Evolutionary conservation across 1,139 yeast genomes (phyloP), one percentile per base, ranked within the genome.

Genomic region (Hemisphaericaspora xylanilytica): DNA sequence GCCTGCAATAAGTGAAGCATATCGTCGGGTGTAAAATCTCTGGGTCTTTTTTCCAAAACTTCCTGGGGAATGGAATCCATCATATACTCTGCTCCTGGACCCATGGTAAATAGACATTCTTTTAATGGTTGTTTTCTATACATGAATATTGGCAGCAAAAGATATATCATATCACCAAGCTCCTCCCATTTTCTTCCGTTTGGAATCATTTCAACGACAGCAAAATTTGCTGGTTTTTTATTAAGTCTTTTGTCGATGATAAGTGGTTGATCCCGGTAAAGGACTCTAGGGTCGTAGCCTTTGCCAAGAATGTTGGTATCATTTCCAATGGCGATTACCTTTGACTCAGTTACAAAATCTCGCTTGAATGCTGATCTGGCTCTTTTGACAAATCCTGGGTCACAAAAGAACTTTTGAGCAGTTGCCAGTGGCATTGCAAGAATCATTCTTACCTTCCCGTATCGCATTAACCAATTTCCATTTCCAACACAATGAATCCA

Each of bases 41-140:
- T 59, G 0, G 85, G 77, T 3, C 58, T 53, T 44, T 70, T 75
- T 9, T 72, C 55, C 40, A 78, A 51, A 3, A 81, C 41, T 0
- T 57, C 60, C 7, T 45, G 37, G 3, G 73, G 66, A 6, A 73
- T 55, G 2, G 40, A 28, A 11, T 62, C 56, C 0, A 48, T 45
- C 39, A 81, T 70, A 45, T 81, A 80, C n/a, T 80, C 73, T 0
- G 94, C 96, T 1, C 96, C 97, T 1, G 95, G 90, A 0, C 95
- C 95, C 12, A 90, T 60, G 13, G 75, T 68, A 11, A 69, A 65
- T 3, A 85, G 51, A 2, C 75, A 68, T 5, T 78, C 79, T 3
- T 43, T 33, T 5, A 88, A 53, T 3, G 49, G 28, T 1, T 27
- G 13, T 7, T 27, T 27, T 24, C 32, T 36, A 2, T 6, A 6